Base-by-base conservation (phyloP, 495 filamentous ascomycete genomes). In the Aspergillus heteromorphus region DNA sequence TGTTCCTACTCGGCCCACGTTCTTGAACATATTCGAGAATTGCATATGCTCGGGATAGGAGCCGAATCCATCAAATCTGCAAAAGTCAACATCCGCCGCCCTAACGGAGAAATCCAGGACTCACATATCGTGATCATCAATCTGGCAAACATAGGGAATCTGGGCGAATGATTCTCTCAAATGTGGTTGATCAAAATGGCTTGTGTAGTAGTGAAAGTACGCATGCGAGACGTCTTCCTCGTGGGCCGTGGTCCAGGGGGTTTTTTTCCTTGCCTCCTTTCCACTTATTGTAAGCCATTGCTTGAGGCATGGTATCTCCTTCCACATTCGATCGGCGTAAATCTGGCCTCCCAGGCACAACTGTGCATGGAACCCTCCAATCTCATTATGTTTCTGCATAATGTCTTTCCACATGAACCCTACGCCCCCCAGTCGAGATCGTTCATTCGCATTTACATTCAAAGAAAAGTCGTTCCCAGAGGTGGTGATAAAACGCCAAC, bases 401-500 rank as follows among this genome's bases (percentile, higher is more conserved):
- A 98, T 90, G 63, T 98, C 93, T 59, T 96, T 96, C 93, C 93
- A 98, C 93, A 98, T 95, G 65, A 89, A 91, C 0, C 91, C 89
- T 7, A 91, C 79, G 0, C 93, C 93, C 20, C 95, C 95, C 1
- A 97, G 75, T 45, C 86, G 86, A 49, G 84, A 78, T 16, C 91
- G 83, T 65, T 97, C 93, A 62, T 86, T 89, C 49, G 89, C 83
- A 59, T 83, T 90, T 0, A 95, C 91, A 57, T 85, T 87, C 23
- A 95, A 75, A 2, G 88, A 84, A 70, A 97, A 98, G 65, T 97
- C 93, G 63, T 97, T 97, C 9, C 92, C 91, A 4, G 89, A 95
- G 49, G 93, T 93, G 21, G 91, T 88, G 56, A 97, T 88, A 63
- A 97, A 96, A n/a, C 95, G 85, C 93, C 93, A 98, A 67, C 85